Conservation (phyloP, 495 filamentous ascomycete genomes). For the Trichocladium antarcticum region DNA sequence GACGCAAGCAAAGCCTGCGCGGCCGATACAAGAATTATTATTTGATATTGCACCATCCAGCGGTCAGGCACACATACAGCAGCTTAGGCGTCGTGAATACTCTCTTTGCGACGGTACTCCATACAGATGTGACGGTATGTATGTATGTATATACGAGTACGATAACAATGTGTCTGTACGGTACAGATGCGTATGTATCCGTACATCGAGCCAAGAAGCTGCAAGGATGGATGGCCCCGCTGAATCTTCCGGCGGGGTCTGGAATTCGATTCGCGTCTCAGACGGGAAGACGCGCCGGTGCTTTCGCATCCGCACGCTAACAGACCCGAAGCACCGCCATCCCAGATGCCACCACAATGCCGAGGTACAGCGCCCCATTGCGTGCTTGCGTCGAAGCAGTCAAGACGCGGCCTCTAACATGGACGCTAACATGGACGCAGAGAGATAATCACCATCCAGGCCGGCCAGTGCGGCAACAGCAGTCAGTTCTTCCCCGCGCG, state of each 20-base stretch:
- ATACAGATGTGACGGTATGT: too few relatives aligned
- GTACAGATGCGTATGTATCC: too few relatives aligned
- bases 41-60: too few relatives aligned
- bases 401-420: background rate
- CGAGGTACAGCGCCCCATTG: conserved; percentile 29
- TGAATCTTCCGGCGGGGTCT: conserved; percentile 10
- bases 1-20: too few relatives aligned
- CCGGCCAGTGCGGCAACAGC: conserved; percentile 98
- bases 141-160: too few relatives aligned
- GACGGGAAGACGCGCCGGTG: conserved; percentile 6
- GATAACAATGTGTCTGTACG: too few relatives aligned
- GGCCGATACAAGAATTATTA: too few relatives aligned
- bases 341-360: conserved; percentile 36
- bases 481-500: conserved; percentile 47
- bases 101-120: too few relatives aligned
- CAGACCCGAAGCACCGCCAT: background rate
- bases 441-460: conserved; percentile 98
- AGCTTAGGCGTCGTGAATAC: too few relatives aligned
- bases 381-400: too few relatives aligned
- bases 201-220: background rate
- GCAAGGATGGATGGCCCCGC: background rate
- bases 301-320: background rate
- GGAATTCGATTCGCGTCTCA: conserved; percentile 22
- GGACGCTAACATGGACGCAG: conserved; percentile 34
- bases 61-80: too few relatives aligned